phyloP scores from a whole-genome alignment of 352 stramenopile species.

The Pythium sp. region DNA sequence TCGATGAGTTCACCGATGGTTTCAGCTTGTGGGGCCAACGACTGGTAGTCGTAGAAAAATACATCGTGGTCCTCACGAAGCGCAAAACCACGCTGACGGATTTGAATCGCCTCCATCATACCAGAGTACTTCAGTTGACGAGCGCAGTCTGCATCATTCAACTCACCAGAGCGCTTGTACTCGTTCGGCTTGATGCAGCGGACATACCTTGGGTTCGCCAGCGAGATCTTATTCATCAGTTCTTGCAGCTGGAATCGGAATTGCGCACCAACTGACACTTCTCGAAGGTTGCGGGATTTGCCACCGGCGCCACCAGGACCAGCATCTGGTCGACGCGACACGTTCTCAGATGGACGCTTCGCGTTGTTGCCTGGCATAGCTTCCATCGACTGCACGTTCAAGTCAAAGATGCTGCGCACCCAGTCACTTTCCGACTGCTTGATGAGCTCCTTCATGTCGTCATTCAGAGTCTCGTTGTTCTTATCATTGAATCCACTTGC shows the following conservation, averaged over 20 bases:
- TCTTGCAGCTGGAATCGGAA: constrained; percentile 89
- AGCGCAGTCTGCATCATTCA: constrained; percentile 83
- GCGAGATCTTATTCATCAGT: constrained; percentile 87
- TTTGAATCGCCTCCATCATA: constrained; percentile 92
- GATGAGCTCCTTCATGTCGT: constrained; percentile 92
- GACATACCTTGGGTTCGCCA: constrained; percentile 86
- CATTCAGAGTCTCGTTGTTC: constrained; percentile 97
- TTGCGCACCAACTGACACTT: constrained; percentile 84
- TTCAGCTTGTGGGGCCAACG: constrained; percentile 78
- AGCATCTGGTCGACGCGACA: constrained; percentile 58
- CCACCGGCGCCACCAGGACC: constrained; percentile 31
- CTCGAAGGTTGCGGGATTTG: constrained; percentile 82
- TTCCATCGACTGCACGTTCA: constrained; percentile 86
- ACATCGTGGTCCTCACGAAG: constrained; percentile 88
- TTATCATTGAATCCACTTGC: constrained; percentile 97
- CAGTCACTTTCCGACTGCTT: constrained; percentile 82
- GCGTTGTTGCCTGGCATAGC: constrained; percentile 68
- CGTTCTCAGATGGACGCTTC: constrained; percentile 57
- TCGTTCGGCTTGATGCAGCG: constrained; percentile 90
- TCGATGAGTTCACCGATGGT: constrained; percentile 83
- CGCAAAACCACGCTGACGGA: constrained; percentile 85
- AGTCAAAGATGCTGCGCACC: constrained; percentile 82
- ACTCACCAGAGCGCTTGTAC: constrained; percentile 67
- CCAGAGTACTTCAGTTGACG: constrained; percentile 90
- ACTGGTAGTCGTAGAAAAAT: constrained; percentile 90